Conservation (phyloP, 2,329 filamentous ascomycete species). For the Ceratocystis destructans region DNA sequence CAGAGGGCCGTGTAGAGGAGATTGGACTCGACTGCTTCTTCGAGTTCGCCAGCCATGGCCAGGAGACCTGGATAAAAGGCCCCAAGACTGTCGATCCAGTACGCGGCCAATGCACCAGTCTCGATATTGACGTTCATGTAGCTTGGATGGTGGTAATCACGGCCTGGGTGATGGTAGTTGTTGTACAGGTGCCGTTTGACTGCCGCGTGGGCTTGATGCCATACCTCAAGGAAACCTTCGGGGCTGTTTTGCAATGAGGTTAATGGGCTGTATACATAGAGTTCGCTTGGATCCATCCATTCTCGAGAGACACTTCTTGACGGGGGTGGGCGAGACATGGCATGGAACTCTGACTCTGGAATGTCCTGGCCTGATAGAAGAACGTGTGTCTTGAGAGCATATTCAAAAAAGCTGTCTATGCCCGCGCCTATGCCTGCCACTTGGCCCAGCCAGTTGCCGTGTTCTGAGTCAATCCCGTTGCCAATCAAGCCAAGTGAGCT, state of each 20-base stretch:
- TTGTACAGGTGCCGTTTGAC: constrained; percentile 89
- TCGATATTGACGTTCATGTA: constrained; percentile 81
- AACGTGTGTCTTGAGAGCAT: constrained; percentile 87
- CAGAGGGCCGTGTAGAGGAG: constrained; percentile 84
- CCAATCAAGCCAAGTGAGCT: constrained; percentile 80
- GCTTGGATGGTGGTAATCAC: constrained; percentile 63
- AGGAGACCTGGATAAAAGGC: constrained; percentile 90
- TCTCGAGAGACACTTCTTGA: constrained; percentile 27
- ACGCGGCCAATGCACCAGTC: constrained; percentile 75
- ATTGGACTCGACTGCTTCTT: constrained; percentile 83
- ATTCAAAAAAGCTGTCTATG: constrained; percentile 97
- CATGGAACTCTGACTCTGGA: constrained; percentile 32
- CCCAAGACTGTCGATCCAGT: constrained; percentile 92
- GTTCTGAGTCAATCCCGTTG: constrained; percentile 82
- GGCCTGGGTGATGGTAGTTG: constrained; percentile 26
- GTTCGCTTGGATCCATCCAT: constrained; percentile 50
- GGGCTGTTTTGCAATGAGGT: constrained; percentile 54
- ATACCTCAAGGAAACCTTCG: constrained; percentile 65
- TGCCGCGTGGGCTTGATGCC: constrained; percentile 72
- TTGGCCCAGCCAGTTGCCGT: constrained; percentile 73
- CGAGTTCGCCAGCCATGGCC: constrained; percentile 71
- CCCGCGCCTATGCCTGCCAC: constrained; percentile 93
- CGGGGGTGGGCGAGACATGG: constrained; percentile 27
- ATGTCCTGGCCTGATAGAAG: constrained; percentile 62
- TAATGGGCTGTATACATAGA: constrained; percentile 40